Base-by-base conservation (phyloP, 1,284 basidiomycete species). In the Irpex rosettiformis region DNA sequence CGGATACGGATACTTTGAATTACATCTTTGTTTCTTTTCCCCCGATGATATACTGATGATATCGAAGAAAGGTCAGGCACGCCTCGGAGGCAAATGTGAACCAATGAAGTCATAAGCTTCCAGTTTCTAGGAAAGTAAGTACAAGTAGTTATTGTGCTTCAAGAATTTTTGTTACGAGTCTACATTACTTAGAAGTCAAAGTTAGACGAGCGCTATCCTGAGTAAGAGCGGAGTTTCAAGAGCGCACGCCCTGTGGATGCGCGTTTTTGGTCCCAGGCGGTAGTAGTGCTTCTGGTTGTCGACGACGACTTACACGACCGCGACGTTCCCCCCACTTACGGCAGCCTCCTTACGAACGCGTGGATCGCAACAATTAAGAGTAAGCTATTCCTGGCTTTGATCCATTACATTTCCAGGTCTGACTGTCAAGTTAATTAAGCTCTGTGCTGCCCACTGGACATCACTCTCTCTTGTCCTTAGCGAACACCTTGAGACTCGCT, bases 391-490 rank as follows among this genome's bases (percentile, higher is more conserved):
- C 21, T 25, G 21, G 8, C 24, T 40, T 13, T n/a, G n/a, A 4
- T 13, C 47, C 16, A 16, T 27, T 48, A 22, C 24, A 25, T 24
- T 10, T 48, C 28, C 16, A 29, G 28, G 49, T 52, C 18, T 59
- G 52, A 66, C 65, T 59, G 59, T 61, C 53, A 18, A 58, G 7
- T 37, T 65, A 6, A 55, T 61, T 30, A 62, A 67, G 54, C 63
- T 62, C 48, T 64, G 64, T 59, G 60, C 60, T 33, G 43, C 56
- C 21, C 57, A 67, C 56, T 63, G 63, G 28, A 64, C 61, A 51
- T 61, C 66, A 30, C 56, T 64, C 49, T 62, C 65, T 33, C 57
- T 62, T 54, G 63, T 58, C 59, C 65, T 54, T 62, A 61, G 53
- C 65, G 64, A 64, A 53, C 66, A 28, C 57, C 60, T 48, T 61